Percentiles rank a stretch among this genome's conserved stretches.
phyloP scores from a whole-genome alignment of 148 eudicot genomes.

The Persicaria maculosa region DNA sequence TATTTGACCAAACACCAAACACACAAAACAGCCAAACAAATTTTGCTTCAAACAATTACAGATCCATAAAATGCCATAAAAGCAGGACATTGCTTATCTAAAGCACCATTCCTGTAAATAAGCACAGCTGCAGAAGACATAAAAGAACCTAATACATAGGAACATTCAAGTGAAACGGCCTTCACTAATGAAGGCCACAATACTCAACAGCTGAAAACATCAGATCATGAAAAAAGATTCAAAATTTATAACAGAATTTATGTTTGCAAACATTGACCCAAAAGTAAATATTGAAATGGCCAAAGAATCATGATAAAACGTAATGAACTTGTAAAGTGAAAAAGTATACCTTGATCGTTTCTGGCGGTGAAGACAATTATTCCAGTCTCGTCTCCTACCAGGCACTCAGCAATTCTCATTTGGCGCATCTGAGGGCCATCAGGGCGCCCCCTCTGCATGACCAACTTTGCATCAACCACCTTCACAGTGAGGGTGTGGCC shows the following conservation, averaged over 20 bases:
- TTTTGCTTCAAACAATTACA: neutral
- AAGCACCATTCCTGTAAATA: neutral
- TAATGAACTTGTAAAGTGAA: neutral
- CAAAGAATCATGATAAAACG: neutral
- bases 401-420: slow-evolving; percentile 43
- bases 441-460: slow-evolving; percentile 40
- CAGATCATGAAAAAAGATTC: neutral
- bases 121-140: neutral
- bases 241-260: neutral
- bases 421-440: slow-evolving; percentile 39
- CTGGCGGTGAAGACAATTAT: slow-evolving; percentile 56
- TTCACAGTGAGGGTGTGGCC: slow-evolving; percentile 53
- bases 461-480: slow-evolving; percentile 38
- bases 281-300: neutral
- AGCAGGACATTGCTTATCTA: neutral
- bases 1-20: neutral
- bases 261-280: neutral
- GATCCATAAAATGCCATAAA: neutral
- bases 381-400: slow-evolving; percentile 65
- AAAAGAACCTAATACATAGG: neutral
- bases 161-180: neutral
- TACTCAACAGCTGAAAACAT: neutral
- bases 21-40: neutral
- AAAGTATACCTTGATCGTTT: slow-evolving; percentile 47
- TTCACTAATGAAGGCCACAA: neutral